Evolutionary conservation across 225 moss, liverwort and hornwort species (phyloP), one percentile per base, ranked within the genome.

Genomic region (Polytrichum commune): DNA sequence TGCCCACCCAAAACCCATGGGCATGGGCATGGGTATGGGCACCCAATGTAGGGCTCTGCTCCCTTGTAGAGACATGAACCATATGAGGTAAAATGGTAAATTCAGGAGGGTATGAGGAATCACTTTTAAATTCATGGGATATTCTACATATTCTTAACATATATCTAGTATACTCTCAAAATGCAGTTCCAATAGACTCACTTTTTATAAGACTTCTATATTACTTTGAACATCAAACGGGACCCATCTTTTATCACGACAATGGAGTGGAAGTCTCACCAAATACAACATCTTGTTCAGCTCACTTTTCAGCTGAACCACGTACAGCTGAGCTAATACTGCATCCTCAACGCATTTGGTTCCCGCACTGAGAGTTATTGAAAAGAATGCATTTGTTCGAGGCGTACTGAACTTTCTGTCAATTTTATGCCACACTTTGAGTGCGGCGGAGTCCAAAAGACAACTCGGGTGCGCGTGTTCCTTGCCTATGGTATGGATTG

Each of bases 401-500:
- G 88, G 88, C 29, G 78, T 78, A 30, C 68, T 66, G 63, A 85
- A 83, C 29, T 71, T 78, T 53, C 54, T 67, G 72, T 83, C 80
- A 30, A 74, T 65, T 25, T 76, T 76, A 62, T 85, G 80, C 85
- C 88, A 89, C 32, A 85, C 74, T 72, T 76, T 85, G 57, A 85
- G 64, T 0, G 72, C 71, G 35, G 88, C 67, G 27, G 82, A 78
- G 72, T 88, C 88, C 25, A 88, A 27, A 4, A 83, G 67, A 53
- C 85, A 79, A 54, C 80, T 77, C 62, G 82, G 88, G 88, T 13
- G 46, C 46, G 4, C 46, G 16, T 46, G 46, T 46, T 46, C 46
- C 16, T 46, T 46, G 46, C 46, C 16, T 10, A 16, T 46, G 46
- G 46, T 61, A 22, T 53, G 19, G n/a, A 72, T 30, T 28, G 60